Conservation (phyloP, 2,329 filamentous ascomycete species). For the Ophiostoma fasciatum region DNA sequence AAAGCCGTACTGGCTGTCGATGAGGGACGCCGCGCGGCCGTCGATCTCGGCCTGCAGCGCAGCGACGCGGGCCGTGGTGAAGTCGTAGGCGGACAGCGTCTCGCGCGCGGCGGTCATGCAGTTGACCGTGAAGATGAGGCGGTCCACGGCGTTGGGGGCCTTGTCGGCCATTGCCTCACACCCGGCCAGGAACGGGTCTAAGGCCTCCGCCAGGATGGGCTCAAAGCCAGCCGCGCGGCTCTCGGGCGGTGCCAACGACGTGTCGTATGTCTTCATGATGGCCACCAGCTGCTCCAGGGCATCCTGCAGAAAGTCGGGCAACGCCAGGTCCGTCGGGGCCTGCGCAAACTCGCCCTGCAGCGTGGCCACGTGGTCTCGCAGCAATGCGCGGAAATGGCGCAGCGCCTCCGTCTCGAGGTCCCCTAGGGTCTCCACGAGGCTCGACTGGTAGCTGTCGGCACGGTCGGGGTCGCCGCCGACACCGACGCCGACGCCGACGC, state of each 20-base stretch:
- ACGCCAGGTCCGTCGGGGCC: constrained; percentile 55
- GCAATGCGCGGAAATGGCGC: constrained; percentile 65
- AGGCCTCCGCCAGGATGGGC: constrained; percentile 58
- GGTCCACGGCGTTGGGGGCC: constrained; percentile 39
- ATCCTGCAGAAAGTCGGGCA: constrained; percentile 68
- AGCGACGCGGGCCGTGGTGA: constrained; percentile 40
- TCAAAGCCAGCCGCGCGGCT: constrained; percentile 56
- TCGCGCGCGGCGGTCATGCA: constrained; percentile 46
- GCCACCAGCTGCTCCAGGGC: constrained; percentile 62
- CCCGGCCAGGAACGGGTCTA: constrained; percentile 74
- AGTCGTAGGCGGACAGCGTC: constrained; percentile 44
- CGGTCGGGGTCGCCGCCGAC: background rate
- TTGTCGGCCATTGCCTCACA: constrained; percentile 53
- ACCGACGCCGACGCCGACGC: no score
- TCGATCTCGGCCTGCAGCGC: constrained; percentile 43
- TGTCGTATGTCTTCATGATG: constrained; percentile 78
- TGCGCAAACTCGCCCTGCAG: constrained; percentile 58
- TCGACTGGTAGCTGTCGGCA: constrained; percentile 32
- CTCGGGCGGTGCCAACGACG: constrained; percentile 49
- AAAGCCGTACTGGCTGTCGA: constrained; percentile 55
- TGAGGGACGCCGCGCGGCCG: constrained; percentile 39
- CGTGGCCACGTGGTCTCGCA: constrained; percentile 64
- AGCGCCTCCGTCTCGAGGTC: constrained; percentile 63
- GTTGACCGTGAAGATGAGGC: constrained; percentile 59
- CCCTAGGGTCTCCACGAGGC: constrained; percentile 52